Conservation (phyloP, 1,139 yeast species). For the Starmera stellimalicola region DNA sequence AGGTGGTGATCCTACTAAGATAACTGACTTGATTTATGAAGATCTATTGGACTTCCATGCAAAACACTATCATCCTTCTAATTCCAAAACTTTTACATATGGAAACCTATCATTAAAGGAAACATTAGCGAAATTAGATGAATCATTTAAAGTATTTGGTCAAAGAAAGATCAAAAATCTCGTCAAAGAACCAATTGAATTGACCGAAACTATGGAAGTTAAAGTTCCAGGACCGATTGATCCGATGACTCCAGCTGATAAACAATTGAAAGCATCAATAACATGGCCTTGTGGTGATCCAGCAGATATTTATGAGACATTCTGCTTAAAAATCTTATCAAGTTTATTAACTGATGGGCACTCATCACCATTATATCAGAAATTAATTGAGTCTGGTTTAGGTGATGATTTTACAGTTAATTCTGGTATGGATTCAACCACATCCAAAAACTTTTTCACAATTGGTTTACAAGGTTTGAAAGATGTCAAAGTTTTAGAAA, state of each 20-base stretch:
- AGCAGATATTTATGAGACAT: conserved; percentile 55
- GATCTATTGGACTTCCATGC: conserved; percentile 72
- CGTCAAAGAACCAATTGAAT: conserved; percentile 32
- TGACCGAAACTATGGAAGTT: conserved; percentile 28
- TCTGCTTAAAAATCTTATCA: conserved; percentile 65
- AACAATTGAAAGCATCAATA: conserved; percentile 70
- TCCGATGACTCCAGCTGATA: conserved; percentile 62
- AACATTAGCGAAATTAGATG: conserved; percentile 51
- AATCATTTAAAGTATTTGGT: conserved; percentile 46
- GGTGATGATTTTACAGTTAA: conserved; percentile 87
- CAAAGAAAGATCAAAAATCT: conserved; percentile 25
- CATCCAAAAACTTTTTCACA: conserved; percentile 71
- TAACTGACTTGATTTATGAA: conserved; percentile 64
- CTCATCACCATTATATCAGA: conserved; percentile 80
- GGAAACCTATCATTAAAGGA: conserved; percentile 63
- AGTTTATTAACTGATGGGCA: conserved; percentile 83
- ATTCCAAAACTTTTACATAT: conserved; percentile 79
- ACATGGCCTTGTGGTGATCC: conserved; percentile 86
- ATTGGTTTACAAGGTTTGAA: conserved; percentile 78
- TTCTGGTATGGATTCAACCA: conserved; percentile 78
- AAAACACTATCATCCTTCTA: conserved; percentile 79
- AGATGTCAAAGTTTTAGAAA: conserved; percentile 34
- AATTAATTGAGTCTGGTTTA: conserved; percentile 70
- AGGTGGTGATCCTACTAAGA: conserved; percentile 88
- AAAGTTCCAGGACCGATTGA: conserved; percentile 69